These are phyloP conservation scores for Monoraphidium neglectum DNA, from an alignment of 139 green algal genomes.

Conservation along the genomic window DNA sequence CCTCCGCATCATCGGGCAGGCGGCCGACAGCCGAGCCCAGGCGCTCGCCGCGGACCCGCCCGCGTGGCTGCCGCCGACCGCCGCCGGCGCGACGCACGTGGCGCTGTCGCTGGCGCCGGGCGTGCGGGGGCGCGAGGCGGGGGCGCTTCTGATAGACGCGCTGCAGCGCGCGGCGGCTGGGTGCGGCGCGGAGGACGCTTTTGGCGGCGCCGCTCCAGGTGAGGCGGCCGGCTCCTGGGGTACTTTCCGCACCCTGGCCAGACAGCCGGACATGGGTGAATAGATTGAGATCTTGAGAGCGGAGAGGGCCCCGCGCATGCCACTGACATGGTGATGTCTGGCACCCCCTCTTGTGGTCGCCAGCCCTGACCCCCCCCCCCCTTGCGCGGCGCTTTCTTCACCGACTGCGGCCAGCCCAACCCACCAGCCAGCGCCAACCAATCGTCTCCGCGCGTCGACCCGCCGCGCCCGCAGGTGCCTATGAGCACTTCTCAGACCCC, in stretches of 20 bases:
- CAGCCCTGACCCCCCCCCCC: no score
- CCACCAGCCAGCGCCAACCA: no score
- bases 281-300: no score
- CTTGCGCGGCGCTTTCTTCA: no score
- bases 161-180: neutral
- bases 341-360: no score
- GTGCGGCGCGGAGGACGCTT: neutral
- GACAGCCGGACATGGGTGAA: no score
- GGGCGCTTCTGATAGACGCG: neutral
- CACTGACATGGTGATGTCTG: no score
- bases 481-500: constrained; percentile 10
- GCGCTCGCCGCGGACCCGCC: constrained; percentile 8
- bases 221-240: neutral
- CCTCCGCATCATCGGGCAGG: neutral
- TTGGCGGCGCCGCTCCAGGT: neutral
- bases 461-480: neutral
- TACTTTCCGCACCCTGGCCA: neutral
- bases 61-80: constrained; percentile 17
- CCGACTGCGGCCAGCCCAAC: no score
- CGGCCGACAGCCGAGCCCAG: constrained; percentile 14
- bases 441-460: no score
- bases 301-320: no score
- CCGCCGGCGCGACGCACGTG: constrained; percentile 3
- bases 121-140: neutral
- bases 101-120: constrained; percentile 17